Evolutionary conservation across 257 asterid genomes (phyloP).

Genomic region (Sherardia arvensis): DNA sequence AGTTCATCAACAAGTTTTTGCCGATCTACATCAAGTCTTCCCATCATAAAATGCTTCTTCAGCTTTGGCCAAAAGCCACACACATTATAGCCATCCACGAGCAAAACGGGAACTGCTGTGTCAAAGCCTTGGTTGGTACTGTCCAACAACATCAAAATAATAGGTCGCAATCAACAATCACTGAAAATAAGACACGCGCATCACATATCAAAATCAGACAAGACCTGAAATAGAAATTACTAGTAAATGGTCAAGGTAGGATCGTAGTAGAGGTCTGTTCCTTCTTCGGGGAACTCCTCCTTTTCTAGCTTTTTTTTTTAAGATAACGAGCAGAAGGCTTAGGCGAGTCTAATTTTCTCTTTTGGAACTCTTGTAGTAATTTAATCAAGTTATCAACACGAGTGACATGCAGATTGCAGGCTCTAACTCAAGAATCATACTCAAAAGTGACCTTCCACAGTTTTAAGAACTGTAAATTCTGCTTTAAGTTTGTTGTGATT

Average conservation of each 20-base stretch:
- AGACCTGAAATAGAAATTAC: conserved; percentile 39
- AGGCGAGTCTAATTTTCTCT: conserved; percentile 45
- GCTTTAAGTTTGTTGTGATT: conserved; percentile 88
- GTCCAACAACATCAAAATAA: conserved; percentile 19
- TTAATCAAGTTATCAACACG: conserved; percentile 13
- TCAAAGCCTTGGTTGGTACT: conserved; percentile 82
- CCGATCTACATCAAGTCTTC: conserved; percentile 86
- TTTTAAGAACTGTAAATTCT: conserved; percentile 69
- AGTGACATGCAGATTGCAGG: conserved; percentile 5
- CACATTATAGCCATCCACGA: conserved; percentile 94
- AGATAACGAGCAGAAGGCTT: conserved; percentile 89
- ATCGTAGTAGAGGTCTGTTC: conserved; percentile 63
- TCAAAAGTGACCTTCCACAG: conserved; percentile 57
- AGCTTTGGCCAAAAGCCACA: conserved; percentile 96
- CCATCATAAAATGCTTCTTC: conserved; percentile 80
- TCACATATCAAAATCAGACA: conserved; percentile 14
- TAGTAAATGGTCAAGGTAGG: conserved; percentile 73
- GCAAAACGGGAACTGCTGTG: conserved; percentile 75
- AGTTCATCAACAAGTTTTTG: conserved; percentile 94
- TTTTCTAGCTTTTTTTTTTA: conserved; percentile 72
- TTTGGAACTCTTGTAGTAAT: conserved; percentile 56
- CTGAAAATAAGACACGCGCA: conserved; percentile 10
- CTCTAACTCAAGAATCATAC: neutral
- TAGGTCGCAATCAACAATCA: conserved; percentile 11
- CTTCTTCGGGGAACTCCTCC: conserved; percentile 75